These are phyloP conservation scores for Lactifluus echinatus DNA, from an alignment of 768 basidiomycete genomes.

Conservation along the genomic window DNA sequence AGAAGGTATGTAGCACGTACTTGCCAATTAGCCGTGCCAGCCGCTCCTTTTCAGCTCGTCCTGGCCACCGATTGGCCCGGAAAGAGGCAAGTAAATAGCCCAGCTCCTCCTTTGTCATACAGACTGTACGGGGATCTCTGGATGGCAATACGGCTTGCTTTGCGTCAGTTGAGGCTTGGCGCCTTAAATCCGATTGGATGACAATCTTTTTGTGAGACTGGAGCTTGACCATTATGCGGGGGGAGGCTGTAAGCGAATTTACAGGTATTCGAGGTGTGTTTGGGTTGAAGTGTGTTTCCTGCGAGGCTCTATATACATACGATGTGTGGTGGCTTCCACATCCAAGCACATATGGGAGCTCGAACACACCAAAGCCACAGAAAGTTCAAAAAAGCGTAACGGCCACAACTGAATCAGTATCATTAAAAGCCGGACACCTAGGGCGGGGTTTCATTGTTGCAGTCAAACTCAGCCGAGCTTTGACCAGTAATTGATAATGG, in stretches of 20 bases:
- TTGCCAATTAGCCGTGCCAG: slow-evolving; percentile 12
- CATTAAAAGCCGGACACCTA: neutral
- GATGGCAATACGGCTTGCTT: neutral
- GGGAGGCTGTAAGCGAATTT: neutral
- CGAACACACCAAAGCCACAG: slow-evolving; percentile 14
- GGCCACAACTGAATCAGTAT: slow-evolving; percentile 4
- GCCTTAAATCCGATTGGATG: slow-evolving; percentile 3
- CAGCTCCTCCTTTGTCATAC: slow-evolving; percentile 13
- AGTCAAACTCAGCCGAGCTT: neutral
- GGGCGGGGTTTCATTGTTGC: slow-evolving; percentile 5
- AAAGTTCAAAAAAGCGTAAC: slow-evolving; percentile 4
- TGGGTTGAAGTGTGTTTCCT: neutral
- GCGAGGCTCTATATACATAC: slow-evolving; percentile 11
- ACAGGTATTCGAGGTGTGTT: neutral
- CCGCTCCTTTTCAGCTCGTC: slow-evolving; percentile 14
- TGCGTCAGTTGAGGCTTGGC: neutral
- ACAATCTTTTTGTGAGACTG: slow-evolving; percentile 13
- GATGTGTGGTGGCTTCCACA: slow-evolving; percentile 15
- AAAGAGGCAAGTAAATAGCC: slow-evolving; percentile 6
- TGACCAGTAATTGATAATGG: neutral
- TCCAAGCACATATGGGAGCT: slow-evolving; percentile 11
- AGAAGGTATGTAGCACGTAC: neutral
- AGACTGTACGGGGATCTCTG: slow-evolving; percentile 14
- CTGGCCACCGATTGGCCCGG: slow-evolving; percentile 13
- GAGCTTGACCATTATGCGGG: slow-evolving; percentile 7